A percentile compares a stretch with the other conserved stretches of the same genome.
These are phyloP conservation scores for Quercus engelmannii DNA, from an alignment of 306 rosid species.

Conservation along the genomic window DNA sequence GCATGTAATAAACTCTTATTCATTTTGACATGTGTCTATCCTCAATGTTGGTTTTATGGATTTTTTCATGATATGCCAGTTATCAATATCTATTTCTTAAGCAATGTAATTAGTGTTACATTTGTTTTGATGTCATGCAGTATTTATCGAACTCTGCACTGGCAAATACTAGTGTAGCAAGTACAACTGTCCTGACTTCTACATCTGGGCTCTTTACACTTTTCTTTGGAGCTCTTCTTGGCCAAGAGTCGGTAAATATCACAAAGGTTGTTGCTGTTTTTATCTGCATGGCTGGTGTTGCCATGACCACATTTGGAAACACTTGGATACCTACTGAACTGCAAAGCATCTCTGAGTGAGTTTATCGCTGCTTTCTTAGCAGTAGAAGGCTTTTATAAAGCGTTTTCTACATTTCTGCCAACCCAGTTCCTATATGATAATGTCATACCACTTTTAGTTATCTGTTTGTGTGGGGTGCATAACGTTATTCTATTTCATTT, in stretches of 20 bases:
- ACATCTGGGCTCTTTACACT: slow-evolving; percentile 70
- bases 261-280: slow-evolving; percentile 56
- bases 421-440: not conserved
- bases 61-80: slow-evolving; percentile 1
- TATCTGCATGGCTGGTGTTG: slow-evolving; percentile 67
- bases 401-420: not conserved
- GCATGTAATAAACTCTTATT: not conserved
- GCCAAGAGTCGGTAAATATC: slow-evolving; percentile 51
- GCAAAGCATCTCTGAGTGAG: slow-evolving; percentile 50
- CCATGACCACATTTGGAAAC: slow-evolving; percentile 60
- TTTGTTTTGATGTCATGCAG: slow-evolving; percentile 35
- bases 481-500: not conserved
- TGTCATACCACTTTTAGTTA: not conserved
- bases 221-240: slow-evolving; percentile 61
- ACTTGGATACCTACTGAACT: slow-evolving; percentile 60
- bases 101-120: not conserved
- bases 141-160: slow-evolving; percentile 68
- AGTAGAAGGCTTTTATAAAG: not conserved
- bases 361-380: slow-evolving; percentile 10
- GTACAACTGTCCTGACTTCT: slow-evolving; percentile 64
- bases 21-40: not conserved
- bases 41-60: not conserved
- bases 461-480: not conserved
- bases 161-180: slow-evolving; percentile 70
- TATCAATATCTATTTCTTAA: not conserved